Base-by-base conservation (phyloP, 805 yeast genomes). In the Wickerhamiella galacta region DNA sequence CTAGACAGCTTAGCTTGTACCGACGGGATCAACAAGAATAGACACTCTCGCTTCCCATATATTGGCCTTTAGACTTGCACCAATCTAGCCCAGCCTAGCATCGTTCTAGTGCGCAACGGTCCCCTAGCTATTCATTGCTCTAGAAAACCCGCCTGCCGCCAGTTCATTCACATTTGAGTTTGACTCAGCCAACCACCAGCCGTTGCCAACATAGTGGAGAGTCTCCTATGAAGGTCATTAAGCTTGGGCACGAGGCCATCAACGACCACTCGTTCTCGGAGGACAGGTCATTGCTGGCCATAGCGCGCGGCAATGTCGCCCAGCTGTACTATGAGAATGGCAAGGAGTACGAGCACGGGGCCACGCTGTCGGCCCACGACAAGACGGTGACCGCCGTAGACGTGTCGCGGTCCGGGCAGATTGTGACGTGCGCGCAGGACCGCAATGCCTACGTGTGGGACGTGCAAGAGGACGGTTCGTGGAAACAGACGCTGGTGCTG, bases 401-500 rank as follows among this genome's bases (percentile, higher is more conserved):
- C 53, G 75, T 92, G 47, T 77, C 94, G 24, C 45, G 46, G 14
- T 57, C 66, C 22, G 95, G 95, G 30, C 74, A 77, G 53, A 82
- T 90, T 45, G 90, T 90, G 48, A 90, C 96, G 20, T 83, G 95
- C 53, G 83, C 96, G 7, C 96, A 90, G 59, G 99, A 90, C 57
- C 70, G 99, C 57, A 90, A 90, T 47, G 96, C 96, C 10, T 69
- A 85, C 44, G 99, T 90, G 12, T 90, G 96, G 95, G 85, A 80
- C 42, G 78, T 79, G 22, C 59, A 64, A 39, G 55, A 69, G 21
- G 71, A 70, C 48, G 69, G 70, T 18, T 38, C 66, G 11, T 72
- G 72, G 59, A 82, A 77, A 61, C 94, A 94, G 32, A 83, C 95
- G 4, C 64, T 90, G 49, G 99, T 90, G 18, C 65, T 92, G 36